These are phyloP conservation scores for Phytophthora colocasiae DNA, from an alignment of 352 stramenopile genomes.

Conservation along the genomic window DNA sequence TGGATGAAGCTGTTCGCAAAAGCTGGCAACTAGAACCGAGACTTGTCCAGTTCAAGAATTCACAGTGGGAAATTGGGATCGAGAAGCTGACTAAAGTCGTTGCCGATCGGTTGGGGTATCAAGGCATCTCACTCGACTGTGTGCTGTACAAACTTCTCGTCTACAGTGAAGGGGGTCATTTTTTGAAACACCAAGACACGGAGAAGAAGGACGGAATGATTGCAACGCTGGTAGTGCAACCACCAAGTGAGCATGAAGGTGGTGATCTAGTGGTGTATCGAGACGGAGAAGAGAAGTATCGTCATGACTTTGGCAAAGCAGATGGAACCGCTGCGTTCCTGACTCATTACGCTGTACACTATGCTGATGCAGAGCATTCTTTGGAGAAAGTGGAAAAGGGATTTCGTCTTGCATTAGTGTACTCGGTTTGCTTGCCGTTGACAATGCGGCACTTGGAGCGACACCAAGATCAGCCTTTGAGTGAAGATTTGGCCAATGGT, in stretches of 20 bases:
- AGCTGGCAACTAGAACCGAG: slow-evolving; percentile 23
- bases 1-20: slow-evolving; percentile 35
- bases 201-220: slow-evolving; percentile 65
- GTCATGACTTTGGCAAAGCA: slow-evolving; percentile 30
- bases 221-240: slow-evolving; percentile 49
- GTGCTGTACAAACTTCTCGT: slow-evolving; percentile 56
- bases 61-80: slow-evolving; percentile 14
- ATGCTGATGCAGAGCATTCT: slow-evolving; percentile 32
- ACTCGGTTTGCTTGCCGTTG: background rate
- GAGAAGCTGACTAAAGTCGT: slow-evolving; percentile 13
- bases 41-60: slow-evolving; percentile 19
- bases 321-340: slow-evolving; percentile 19
- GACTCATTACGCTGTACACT: slow-evolving; percentile 33
- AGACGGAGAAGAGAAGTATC: slow-evolving; percentile 8
- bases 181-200: slow-evolving; percentile 53
- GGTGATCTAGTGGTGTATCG: slow-evolving; percentile 33
- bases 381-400: slow-evolving; percentile 31
- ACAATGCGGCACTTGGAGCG: background rate
- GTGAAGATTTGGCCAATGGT: background rate
- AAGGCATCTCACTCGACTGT: slow-evolving; percentile 22
- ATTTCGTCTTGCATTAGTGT: slow-evolving; percentile 27
- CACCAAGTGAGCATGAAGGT: slow-evolving; percentile 33
- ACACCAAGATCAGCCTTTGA: background rate
- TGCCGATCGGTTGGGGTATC: slow-evolving; percentile 15
- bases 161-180: slow-evolving; percentile 52